Base-by-base conservation (phyloP, 2,329 filamentous ascomycete species). In the Hypoxylon sp. region DNA sequence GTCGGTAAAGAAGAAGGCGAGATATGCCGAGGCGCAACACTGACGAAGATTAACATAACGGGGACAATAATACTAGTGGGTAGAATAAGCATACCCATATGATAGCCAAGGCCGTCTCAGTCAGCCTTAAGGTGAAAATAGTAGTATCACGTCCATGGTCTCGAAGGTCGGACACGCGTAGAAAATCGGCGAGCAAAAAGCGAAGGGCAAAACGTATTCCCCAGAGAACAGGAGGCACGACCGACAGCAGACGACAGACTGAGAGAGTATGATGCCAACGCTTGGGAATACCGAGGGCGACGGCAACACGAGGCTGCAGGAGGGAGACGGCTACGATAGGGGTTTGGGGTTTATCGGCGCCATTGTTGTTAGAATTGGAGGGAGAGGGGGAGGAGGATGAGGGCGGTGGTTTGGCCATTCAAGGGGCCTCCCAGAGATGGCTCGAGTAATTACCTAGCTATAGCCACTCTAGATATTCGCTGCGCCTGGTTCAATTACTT, bases 1-100 rank as follows among this genome's bases (percentile, higher is more conserved):
- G 80, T 94, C 92, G 63, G 91, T 92, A 77, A 94, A 94, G 82
- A 93, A 92, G 79, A 93, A 94, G 55, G 91, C 91, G 66, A 94
- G 85, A 79, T 93, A 93, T 59, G 90, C 92, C 19, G 91, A 92
- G 64, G 91, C 90, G 75, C 87, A 89, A 81, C 91, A 93, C 91
- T 93, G 74, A 28, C 3, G 3, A 46, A 14, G 17, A 48, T 59
- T 9, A 69, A 23, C 49, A 60, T 13, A 11, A 34, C 28, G 32
- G 10, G 36, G 17, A 36, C 56, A 21, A 55, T 4, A 25, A 45
- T 38, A 49, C 49, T 41, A 34, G 43, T 9, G 7, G 2, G 1
- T 19, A 13, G 43, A 9, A 32, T 9, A 17, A 61, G 82, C 87
- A 74, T 83, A 92, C 91, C 90, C 91, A 93, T 79, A 93, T 87